Percentiles rank a stretch among this genome's conserved stretches.
Conservation (phyloP, 2,329 filamentous ascomycete genomes). For the Fusarium praegraminearum region DNA sequence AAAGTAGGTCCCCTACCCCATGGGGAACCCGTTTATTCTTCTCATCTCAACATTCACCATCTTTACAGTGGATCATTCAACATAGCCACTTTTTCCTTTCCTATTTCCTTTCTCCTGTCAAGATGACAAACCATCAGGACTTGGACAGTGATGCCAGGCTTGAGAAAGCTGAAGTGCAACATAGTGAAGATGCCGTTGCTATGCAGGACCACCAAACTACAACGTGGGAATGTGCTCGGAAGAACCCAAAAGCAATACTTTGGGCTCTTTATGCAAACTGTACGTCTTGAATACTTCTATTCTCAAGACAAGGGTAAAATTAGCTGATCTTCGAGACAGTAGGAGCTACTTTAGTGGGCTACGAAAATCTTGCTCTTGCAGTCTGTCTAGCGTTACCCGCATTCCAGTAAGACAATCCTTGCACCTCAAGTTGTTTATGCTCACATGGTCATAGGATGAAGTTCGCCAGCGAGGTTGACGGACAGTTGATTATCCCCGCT, state of each 20-base stretch:
- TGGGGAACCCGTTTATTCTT: background rate
- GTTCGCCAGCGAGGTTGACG: constrained; percentile 11
- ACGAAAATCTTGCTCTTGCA: constrained; percentile 11
- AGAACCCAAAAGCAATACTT: constrained; percentile 12
- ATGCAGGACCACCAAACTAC: constrained; percentile 4
- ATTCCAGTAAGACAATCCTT: constrained; percentile 1
- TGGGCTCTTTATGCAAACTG: constrained; percentile 7
- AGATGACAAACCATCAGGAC: background rate
- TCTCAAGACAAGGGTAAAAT: background rate
- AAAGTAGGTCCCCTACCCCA: background rate
- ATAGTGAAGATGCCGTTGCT: constrained; percentile 3
- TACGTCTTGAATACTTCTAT: background rate
- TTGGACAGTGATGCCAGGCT: background rate
- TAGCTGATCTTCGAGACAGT: background rate
- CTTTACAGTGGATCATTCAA: background rate
- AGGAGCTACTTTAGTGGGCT: constrained; percentile 8
- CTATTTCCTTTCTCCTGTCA: background rate
- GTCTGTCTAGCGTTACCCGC: constrained; percentile 17
- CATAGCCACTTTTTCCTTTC: background rate
- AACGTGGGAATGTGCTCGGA: constrained; percentile 7
- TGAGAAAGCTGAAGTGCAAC: constrained; percentile 1
- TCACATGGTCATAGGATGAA: background rate
- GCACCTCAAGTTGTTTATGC: background rate
- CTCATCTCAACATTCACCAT: background rate
- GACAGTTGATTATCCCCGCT: constrained; percentile 13